Base-by-base conservation (phyloP, 164 flowering plant species). In the Vitis labrusca region DNA sequence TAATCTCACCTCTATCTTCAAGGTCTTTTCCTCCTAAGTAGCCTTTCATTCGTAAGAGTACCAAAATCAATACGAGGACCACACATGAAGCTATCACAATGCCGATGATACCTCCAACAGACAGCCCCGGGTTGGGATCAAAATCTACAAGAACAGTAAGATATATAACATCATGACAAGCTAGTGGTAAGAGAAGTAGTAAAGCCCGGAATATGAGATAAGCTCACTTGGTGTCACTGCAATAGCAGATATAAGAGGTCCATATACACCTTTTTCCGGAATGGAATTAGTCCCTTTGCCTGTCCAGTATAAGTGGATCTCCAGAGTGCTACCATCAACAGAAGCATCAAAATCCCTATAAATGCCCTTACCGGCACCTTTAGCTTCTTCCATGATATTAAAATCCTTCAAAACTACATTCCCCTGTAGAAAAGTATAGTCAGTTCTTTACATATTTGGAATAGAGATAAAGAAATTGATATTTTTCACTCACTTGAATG, bases 221-320 rank as follows among this genome's bases (percentile, higher is more conserved):
- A 32, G 44, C 44, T 32, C 23, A 7, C 44, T 89, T 69, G 97
- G 91, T 67, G 92, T 90, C 49, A 91, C 85, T 5, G 89, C 62
- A 30, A 92, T 86, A 14, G 94, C 97, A 48, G 94, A 89, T 72
- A 92, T 88, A 47, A 89, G 91, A 67, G 98, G 98, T 57, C 98
- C 98, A 83, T 92, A 85, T 52, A 85, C 83, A 44, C 86, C 88
- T 83, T 90, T 82, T 3, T 60, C 71, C 9, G 97, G 96, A 68
- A 88, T 73, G 9, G 87, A 86, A 30, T 68, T 84, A 5, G 97
- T 88, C 67, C 97, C 97, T 77, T 88, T 89, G 14, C 95, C 97
- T 3, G 86, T 57, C 95, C 97, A 92, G 72, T 89, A 90, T 63
- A 92, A 78, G 71, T 84, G 88, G 63, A 92, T 89, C 81, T 88